These are phyloP conservation scores for Cucurbitaria berberidis DNA, from an alignment of 2,329 filamentous ascomycete species.

Conservation along the genomic window DNA sequence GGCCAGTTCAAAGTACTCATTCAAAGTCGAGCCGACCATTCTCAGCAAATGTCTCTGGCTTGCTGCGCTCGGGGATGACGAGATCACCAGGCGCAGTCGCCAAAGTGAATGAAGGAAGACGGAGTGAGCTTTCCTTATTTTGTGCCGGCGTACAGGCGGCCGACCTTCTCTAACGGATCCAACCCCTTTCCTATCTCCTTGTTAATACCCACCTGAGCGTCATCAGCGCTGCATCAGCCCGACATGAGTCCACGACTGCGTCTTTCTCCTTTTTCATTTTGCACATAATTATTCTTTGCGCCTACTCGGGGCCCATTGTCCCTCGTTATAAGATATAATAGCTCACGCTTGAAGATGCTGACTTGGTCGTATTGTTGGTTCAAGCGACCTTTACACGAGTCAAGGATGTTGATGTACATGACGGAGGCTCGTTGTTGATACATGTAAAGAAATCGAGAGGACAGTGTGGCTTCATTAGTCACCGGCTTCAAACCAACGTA, in stretches of 20 bases:
- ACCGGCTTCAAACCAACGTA: background rate
- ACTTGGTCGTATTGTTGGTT: background rate
- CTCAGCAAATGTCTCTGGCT: constrained; percentile 87
- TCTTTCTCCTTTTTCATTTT: constrained; percentile 23
- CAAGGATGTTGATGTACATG: background rate
- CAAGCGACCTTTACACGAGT: background rate
- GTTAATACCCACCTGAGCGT: constrained; percentile 29
- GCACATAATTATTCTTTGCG: constrained; percentile 21
- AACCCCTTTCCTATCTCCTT: constrained; percentile 19
- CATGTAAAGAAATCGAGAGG: background rate
- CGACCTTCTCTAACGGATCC: background rate
- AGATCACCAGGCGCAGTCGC: constrained; percentile 60
- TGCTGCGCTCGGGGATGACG: constrained; percentile 75
- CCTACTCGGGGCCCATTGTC: constrained; percentile 7
- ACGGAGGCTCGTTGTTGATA: background rate
- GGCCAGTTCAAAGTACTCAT: constrained; percentile 75
- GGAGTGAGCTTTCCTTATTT: constrained; percentile 8
- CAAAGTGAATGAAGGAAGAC: constrained; percentile 34
- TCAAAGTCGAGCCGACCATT: constrained; percentile 76
- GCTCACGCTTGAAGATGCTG: constrained; percentile 29
- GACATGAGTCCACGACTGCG: constrained; percentile 38
- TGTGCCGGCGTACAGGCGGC: constrained; percentile 5
- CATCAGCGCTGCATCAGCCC: constrained; percentile 19
- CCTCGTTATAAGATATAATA: constrained; percentile 35
- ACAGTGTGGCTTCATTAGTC: background rate